Evolutionary conservation across 352 stramenopile genomes (phyloP).

Genomic region (Globisporangium carolinianum): DNA sequence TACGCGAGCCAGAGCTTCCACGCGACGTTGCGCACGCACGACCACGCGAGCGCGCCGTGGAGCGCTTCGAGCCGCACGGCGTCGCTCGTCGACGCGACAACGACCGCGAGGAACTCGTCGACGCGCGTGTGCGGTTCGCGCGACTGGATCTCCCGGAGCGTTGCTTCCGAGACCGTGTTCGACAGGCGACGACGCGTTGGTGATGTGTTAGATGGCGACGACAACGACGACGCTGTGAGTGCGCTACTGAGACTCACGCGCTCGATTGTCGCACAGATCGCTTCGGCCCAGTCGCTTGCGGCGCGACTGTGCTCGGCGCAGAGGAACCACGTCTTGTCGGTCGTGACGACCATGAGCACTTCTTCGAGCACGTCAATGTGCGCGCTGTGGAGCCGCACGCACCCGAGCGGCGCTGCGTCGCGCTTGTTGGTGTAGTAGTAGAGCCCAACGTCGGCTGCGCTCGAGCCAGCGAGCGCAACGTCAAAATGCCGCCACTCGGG

Average conservation of each 20-base stretch:
- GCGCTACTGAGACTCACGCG: slow-evolving; percentile 14
- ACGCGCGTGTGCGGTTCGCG: slow-evolving; percentile 39
- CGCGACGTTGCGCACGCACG: slow-evolving; percentile 56
- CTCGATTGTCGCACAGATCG: slow-evolving; percentile 55
- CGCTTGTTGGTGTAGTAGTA: slow-evolving; percentile 57
- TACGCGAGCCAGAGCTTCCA: slow-evolving; percentile 73
- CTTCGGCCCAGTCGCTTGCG: slow-evolving; percentile 55
- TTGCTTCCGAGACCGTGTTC: slow-evolving; percentile 32
- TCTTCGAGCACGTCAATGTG: slow-evolving; percentile 72
- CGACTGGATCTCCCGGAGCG: slow-evolving; percentile 56
- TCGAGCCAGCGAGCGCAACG: slow-evolving; percentile 53
- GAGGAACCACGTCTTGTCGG: slow-evolving; percentile 78
- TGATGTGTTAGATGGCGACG: slow-evolving; percentile 2
- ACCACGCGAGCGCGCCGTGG: slow-evolving; percentile 62
- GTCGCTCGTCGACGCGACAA: slow-evolving; percentile 42
- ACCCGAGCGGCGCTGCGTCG: slow-evolving; percentile 33
- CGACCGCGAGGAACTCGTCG: slow-evolving; percentile 70
- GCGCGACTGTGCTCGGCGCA: slow-evolving; percentile 52
- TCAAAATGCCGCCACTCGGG: slow-evolving; percentile 60
- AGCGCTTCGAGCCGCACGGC: slow-evolving; percentile 47
- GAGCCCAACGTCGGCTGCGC: slow-evolving; percentile 42
- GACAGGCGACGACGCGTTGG: slow-evolving; percentile 29
- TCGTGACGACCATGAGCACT: slow-evolving; percentile 69
- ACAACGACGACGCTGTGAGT: background rate
- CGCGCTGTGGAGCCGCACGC: slow-evolving; percentile 50